Conservation (phyloP, 2,329 filamentous ascomycete species). For the Xylariaceae sp. region DNA sequence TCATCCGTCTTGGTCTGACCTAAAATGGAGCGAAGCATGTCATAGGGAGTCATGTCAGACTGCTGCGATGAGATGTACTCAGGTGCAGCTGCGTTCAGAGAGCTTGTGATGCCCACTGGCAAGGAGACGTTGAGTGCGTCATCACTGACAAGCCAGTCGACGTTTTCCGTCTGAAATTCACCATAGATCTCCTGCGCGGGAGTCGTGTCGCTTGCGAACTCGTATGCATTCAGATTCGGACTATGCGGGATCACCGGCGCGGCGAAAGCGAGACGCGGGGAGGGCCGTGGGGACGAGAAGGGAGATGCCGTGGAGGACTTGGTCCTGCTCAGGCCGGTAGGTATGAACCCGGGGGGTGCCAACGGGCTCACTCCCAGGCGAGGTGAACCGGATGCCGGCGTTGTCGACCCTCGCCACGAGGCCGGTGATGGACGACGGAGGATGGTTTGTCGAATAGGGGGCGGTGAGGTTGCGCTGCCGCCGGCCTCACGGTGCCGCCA, state of each 20-base stretch:
- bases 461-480: constrained; percentile 64
- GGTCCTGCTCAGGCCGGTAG: constrained; percentile 68
- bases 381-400: constrained; percentile 77
- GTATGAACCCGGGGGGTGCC: constrained; percentile 76
- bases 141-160: constrained; percentile 95
- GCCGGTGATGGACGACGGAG: constrained; percentile 88
- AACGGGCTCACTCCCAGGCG: constrained; percentile 77
- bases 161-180: constrained; percentile 87
- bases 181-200: constrained; percentile 82
- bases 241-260: constrained; percentile 90
- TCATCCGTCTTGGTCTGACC: constrained; percentile 86
- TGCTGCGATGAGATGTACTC: constrained; percentile 67
- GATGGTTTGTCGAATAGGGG: constrained; percentile 80
- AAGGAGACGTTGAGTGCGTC: constrained; percentile 76
- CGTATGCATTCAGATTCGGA: constrained; percentile 88
- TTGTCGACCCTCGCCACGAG: constrained; percentile 81
- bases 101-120: constrained; percentile 61
- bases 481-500: constrained; percentile 75
- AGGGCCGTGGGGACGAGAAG: constrained; percentile 89
- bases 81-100: constrained; percentile 71
- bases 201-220: constrained; percentile 78
- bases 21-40: constrained; percentile 92
- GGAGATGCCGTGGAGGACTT: constrained; percentile 79
- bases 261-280: constrained; percentile 82
- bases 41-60: constrained; percentile 93